Evolutionary conservation across 1,139 yeast genomes (phyloP).

Genomic region (Pichia sp.): DNA sequence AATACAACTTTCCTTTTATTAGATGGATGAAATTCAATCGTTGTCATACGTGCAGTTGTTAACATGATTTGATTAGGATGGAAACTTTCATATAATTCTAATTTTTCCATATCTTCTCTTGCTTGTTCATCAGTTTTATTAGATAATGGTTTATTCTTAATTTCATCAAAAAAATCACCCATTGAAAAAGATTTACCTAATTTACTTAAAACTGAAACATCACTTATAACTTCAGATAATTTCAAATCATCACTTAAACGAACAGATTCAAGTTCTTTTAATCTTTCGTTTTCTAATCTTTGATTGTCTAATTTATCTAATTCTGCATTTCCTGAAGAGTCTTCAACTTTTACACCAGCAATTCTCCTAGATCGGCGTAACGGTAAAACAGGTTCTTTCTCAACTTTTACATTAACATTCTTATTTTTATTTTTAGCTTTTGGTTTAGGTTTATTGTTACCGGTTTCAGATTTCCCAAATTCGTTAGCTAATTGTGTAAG

Average conservation of each 20-base stretch:
- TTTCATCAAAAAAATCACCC: slow-evolving; percentile 68
- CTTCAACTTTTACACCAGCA: slow-evolving; percentile 52
- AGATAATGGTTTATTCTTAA: slow-evolving; percentile 30
- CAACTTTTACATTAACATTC: slow-evolving; percentile 23
- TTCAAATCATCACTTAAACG: slow-evolving; percentile 59
- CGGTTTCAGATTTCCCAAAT: slow-evolving; percentile 24
- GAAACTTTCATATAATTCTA: slow-evolving; percentile 48
- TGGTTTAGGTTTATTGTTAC: slow-evolving; percentile 20
- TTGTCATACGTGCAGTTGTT: slow-evolving; percentile 66
- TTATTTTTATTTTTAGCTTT: slow-evolving; percentile 14
- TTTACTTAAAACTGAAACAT: slow-evolving; percentile 25
- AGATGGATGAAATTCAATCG: slow-evolving; percentile 73
- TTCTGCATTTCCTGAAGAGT: slow-evolving; percentile 29
- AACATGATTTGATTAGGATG: slow-evolving; percentile 69
- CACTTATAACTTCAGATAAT: slow-evolving; percentile 47
- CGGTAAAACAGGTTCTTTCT: slow-evolving; percentile 36
- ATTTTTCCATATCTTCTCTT: slow-evolving; percentile 46
- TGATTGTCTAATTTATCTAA: slow-evolving; percentile 29
- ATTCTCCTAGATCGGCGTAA: slow-evolving; percentile 59
- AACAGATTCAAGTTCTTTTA: slow-evolving; percentile 47
- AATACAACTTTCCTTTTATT: slow-evolving; percentile 54
- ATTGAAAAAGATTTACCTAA: slow-evolving; percentile 57
- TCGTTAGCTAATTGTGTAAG: slow-evolving; percentile 36
- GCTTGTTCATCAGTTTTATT: slow-evolving; percentile 39
- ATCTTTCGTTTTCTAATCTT: slow-evolving; percentile 36